phyloP scores from a whole-genome alignment of 306 rosid genomes.

The Hippophae tibetana region DNA sequence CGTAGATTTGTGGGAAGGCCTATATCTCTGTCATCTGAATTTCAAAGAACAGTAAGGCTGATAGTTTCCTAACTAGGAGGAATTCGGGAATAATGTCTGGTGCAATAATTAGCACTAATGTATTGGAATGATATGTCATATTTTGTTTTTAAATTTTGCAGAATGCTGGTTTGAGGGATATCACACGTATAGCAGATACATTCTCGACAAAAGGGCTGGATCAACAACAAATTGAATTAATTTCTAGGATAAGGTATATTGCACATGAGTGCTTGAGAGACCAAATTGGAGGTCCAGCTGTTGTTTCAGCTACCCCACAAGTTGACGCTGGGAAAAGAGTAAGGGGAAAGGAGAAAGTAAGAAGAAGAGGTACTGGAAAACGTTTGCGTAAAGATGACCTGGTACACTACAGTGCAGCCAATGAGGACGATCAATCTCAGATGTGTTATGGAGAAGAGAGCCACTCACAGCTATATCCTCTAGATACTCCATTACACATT shows the following conservation, averaged over 20 bases:
- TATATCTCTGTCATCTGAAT: conserved; percentile 90
- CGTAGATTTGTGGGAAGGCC: conserved; percentile 99
- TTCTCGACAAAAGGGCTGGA: conserved; percentile 84
- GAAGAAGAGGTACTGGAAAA: conserved; percentile 73
- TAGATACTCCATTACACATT: conserved; percentile 38
- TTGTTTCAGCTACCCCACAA: conserved; percentile 40
- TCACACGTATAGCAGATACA: conserved; percentile 85
- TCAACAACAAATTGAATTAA: conserved; percentile 62
- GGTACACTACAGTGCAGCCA: conserved; percentile 36
- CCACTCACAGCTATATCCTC: conserved; percentile 42
- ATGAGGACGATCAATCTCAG: conserved; percentile 79
- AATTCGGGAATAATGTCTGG: background rate
- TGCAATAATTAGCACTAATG: conserved; percentile 1
- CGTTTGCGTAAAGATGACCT: conserved; percentile 71
- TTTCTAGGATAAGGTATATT: conserved; percentile 71
- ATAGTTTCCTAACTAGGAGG: background rate
- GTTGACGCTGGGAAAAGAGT: conserved; percentile 68
- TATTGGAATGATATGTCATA: conserved; percentile 22
- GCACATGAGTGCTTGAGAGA: conserved; percentile 94
- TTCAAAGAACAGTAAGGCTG: conserved; percentile 90
- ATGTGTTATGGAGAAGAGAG: conserved; percentile 54
- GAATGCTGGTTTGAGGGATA: conserved; percentile 95
- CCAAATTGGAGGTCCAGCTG: conserved; percentile 74
- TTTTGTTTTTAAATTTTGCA: conserved; percentile 44
- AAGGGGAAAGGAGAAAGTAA: conserved; percentile 91